Conservation (phyloP, 495 filamentous ascomycete genomes). For the Aspergillus ellipticus region DNA sequence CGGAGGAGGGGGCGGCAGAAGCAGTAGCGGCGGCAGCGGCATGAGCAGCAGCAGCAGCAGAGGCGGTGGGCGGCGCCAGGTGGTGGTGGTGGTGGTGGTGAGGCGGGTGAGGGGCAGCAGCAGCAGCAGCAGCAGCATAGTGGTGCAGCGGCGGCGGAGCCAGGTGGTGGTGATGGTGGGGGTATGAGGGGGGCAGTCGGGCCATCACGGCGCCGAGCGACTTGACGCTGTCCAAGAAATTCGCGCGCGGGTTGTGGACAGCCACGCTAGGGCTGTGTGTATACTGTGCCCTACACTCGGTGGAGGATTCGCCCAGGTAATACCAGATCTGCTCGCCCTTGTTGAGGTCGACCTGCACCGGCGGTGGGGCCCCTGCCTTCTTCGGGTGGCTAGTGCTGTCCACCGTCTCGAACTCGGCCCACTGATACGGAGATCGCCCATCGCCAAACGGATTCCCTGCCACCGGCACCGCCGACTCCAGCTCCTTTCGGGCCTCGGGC, state of each 20-base stretch:
- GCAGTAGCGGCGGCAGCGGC: slow-evolving; percentile 18
- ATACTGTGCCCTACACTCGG: slow-evolving; percentile 88
- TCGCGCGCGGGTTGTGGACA: slow-evolving; percentile 55
- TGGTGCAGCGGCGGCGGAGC: slow-evolving; percentile 7
- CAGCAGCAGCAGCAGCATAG: slow-evolving; percentile 21
- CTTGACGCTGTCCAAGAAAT: slow-evolving; percentile 55
- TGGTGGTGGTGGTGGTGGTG: slow-evolving; percentile 7
- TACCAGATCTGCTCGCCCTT: slow-evolving; percentile 78
- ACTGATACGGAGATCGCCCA: slow-evolving; percentile 55
- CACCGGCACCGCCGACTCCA: slow-evolving; percentile 49
- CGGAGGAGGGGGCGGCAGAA: slow-evolving; percentile 21
- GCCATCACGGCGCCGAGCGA: slow-evolving; percentile 37
- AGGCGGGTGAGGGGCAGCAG: slow-evolving; percentile 29
- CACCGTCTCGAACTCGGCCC: slow-evolving; percentile 76
- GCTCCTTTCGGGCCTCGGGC: slow-evolving; percentile 41
- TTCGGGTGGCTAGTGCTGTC: slow-evolving; percentile 37
- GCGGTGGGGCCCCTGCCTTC: slow-evolving; percentile 42
- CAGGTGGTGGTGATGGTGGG: slow-evolving; percentile 29
- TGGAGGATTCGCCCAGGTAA: slow-evolving; percentile 82
- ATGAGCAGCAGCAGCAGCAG: slow-evolving; percentile 14
- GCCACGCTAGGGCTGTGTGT: slow-evolving; percentile 69
- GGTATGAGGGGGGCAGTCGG: slow-evolving; percentile 31
- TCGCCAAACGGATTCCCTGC: slow-evolving; percentile 58
- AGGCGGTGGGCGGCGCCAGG: slow-evolving; percentile 14
- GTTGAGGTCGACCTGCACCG: slow-evolving; percentile 61